Base-by-base conservation (phyloP, 1,284 basidiomycete genomes). In the Fomitopsis palustris region DNA sequence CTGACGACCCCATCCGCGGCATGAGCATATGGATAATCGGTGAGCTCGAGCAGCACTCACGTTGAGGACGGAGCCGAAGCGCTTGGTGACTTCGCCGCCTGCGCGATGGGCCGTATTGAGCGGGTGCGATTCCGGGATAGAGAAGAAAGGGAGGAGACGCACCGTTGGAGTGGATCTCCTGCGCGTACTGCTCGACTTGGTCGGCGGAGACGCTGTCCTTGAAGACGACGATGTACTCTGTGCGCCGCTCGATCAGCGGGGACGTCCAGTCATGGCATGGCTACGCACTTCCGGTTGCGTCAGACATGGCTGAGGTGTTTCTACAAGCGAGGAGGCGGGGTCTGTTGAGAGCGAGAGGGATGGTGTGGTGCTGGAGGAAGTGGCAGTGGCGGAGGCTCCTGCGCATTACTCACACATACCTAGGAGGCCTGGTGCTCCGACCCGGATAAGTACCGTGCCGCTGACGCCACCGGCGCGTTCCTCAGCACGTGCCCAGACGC, bases 211-310 rank as follows among this genome's bases (percentile, higher is more conserved):
- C 80, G 45, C 60, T 57, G 10, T 79, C 71, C 67, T 85, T 85
- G 75, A 86, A 86, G n/a, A 83, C 77, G 45, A 86, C 79, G 61
- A 86, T 84, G 68, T 78, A 85, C 62, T 72, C 82, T 83, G 43
- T 21, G 33, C 42, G 23, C 25, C 17, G 2, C 2, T 21, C 35
- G 9, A 42, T 45, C 55, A 62, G 55, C 37, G 51, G 0, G 27
- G n/a, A 47, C 14, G 25, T 9, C 47, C 54, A 10, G 47, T 19
- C 23, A 31, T 23, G 29, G 57, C 45, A 35, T 31, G 29, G 16
- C n/a, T 42, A 65, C 67, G 53, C 43, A 67, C 65, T 65, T 60
- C 64, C 60, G 9, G 49, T 16, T 9, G 16, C 43, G 29, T 52
- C 49, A 39, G 71, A 67, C 70, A 71, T 71, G 47, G 19, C 25